Evolutionary conservation across 2,329 filamentous ascomycete genomes (phyloP), one percentile per base, ranked within the genome.

Genomic region (Paecilomyces niveus): DNA sequence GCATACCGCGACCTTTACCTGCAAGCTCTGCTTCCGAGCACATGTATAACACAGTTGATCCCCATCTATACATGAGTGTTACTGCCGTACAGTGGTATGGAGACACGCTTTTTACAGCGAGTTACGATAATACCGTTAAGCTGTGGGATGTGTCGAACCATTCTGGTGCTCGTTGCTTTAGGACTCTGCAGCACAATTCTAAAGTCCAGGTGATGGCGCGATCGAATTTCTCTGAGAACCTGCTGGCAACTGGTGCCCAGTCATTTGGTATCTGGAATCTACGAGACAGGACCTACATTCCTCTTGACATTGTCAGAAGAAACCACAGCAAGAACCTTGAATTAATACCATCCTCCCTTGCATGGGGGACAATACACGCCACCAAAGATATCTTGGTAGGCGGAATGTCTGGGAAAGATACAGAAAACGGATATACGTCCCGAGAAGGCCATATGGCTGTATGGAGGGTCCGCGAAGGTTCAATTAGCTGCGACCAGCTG

Each of bases 51-150:
- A 76, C 78, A 1, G 78, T 81, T 61, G 83, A 85, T 62, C 70
- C 74, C 1, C 74, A 78, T 15, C 68, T 86, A 0, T 87, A 83
- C 63, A 80, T 79, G 63, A 85, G 81, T 11, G 79, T 87, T 0
- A 81, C 79, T 8, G 76, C 78, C 6, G 77, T 84, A 8, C 76
- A 77, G 3, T 87, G 85, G 72, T 73, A 76, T 57, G 76, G 76
- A 1, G 65, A 75, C 6, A 67, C 68, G 1, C 73, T 85, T 54
- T 83, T 78, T 61, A 83, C 82, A 0, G 78, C 81, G 0, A 83
- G 83, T 3, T 83, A 81, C 58, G 84, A 87, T 58, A 69, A 75
- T 2, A 78, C 76, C 1, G 74, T 85, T 55, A 86, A 83, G 64
- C 70, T 86, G 35, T 87, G 85, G 85, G 69, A 79, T 59, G 70